Evolutionary conservation across 202 grass and related monocot genomes (phyloP).

Genomic region (Zizania palustris): DNA sequence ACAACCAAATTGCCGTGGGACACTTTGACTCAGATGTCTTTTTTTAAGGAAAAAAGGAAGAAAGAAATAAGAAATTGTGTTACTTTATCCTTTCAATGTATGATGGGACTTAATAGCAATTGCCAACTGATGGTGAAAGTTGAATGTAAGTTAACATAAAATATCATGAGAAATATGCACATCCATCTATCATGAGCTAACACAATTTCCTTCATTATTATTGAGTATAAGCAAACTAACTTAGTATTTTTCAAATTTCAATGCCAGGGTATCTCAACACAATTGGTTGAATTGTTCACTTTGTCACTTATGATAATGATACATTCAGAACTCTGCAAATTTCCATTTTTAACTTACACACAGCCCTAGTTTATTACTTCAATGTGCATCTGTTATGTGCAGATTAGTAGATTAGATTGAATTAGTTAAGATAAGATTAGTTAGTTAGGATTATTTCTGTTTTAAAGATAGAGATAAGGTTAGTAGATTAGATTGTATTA

Average conservation of each 20-base stretch:
- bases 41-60: too few species aligned
- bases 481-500: too few species aligned
- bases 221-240: slow-evolving; percentile 15
- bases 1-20: not conserved
- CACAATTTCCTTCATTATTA: not conserved
- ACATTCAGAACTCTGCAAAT: slow-evolving; percentile 2
- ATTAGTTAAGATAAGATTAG: too few species aligned
- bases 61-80: too few species aligned
- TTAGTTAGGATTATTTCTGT: too few species aligned
- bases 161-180: slow-evolving; percentile 7
- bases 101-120: too few species aligned
- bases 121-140: not conserved
- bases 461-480: too few species aligned
- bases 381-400: not conserved
- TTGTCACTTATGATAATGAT: too few species aligned
- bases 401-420: too few species aligned
- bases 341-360: not conserved
- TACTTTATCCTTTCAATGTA: too few species aligned
- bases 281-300: slow-evolving; percentile 4
- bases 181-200: not conserved
- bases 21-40: too few species aligned
- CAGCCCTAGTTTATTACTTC: too few species aligned
- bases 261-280: not conserved
- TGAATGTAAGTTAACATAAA: slow-evolving; percentile 1
- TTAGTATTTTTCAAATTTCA: slow-evolving; percentile 21